Percentiles rank a stretch among this genome's conserved stretches.
Evolutionary conservation across 2,329 filamentous ascomycete species (phyloP).

Genomic region (Botrytis deweyae): DNA sequence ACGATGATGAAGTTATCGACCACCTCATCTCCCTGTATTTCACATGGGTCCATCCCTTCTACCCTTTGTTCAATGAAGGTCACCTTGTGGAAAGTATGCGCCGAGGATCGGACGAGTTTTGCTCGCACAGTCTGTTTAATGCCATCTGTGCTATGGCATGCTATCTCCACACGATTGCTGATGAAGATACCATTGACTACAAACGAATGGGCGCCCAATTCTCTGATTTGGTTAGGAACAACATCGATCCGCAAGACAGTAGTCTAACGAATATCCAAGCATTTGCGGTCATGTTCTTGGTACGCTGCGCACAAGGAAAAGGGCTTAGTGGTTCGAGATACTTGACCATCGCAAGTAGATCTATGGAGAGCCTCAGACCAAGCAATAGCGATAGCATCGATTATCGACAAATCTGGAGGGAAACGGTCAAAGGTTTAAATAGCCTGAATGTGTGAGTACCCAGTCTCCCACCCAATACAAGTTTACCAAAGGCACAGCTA

Average conservation of each 20-base stretch:
- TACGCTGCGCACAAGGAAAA: constrained; percentile 35
- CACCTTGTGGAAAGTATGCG: constrained; percentile 36
- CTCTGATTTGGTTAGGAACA: constrained; percentile 30
- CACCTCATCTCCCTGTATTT: constrained; percentile 41
- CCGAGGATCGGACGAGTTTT: constrained; percentile 30
- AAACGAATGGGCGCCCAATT: constrained; percentile 34
- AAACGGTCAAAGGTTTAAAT: constrained; percentile 38
- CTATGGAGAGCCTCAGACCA: constrained; percentile 26
- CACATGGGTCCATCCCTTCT: constrained; percentile 41
- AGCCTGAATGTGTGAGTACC: constrained; percentile 40
- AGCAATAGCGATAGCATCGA: constrained; percentile 29
- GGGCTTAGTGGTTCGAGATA: constrained; percentile 36
- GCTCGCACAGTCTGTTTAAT: constrained; percentile 38
- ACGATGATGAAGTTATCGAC: constrained; percentile 32
- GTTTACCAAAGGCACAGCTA: constrained; percentile 24
- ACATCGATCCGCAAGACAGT: constrained; percentile 32
- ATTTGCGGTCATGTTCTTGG: constrained; percentile 39
- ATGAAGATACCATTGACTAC: constrained; percentile 33
- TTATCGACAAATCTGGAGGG: constrained; percentile 33
- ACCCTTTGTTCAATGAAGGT: constrained; percentile 39
- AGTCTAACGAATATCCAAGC: constrained; percentile 37
- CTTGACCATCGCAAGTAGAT: constrained; percentile 33
- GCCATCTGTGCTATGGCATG: constrained; percentile 41
- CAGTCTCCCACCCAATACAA: not conserved
- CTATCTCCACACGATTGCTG: constrained; percentile 32